phyloP scores from a whole-genome alignment of 768 basidiomycete genomes.

The Kwoniella dejecticola region DNA sequence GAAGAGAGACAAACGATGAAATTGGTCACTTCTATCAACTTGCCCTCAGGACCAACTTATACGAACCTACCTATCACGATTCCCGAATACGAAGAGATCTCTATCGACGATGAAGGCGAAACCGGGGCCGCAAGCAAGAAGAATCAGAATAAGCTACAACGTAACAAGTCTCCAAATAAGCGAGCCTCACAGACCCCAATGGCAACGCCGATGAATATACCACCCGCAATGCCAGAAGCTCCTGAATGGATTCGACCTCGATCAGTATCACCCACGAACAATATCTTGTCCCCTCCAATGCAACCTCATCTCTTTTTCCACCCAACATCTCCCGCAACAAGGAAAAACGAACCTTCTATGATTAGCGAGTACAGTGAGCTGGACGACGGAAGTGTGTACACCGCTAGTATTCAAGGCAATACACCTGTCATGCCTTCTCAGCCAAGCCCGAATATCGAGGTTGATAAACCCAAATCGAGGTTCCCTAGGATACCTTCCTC shows the following conservation, averaged over 20 bases:
- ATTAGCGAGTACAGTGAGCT: constrained; percentile 6
- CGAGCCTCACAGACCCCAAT: not conserved
- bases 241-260: constrained; percentile 43
- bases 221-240: not conserved
- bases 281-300: constrained; percentile 33
- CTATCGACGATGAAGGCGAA: constrained; percentile 3
- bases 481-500: constrained; percentile 33
- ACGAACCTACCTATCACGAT: not conserved
- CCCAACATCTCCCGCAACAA: constrained; percentile 1
- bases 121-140: too few relatives aligned
- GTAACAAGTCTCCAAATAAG: constrained; percentile 32
- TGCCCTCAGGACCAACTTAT: not conserved
- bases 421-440: not conserved
- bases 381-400: not conserved
- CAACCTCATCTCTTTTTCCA: constrained; percentile 48
- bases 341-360: constrained; percentile 5
- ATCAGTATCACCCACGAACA: constrained; percentile 32
- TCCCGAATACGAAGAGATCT: not conserved
- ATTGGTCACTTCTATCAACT: constrained; percentile 12
- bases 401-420: not conserved
- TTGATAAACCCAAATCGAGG: not conserved
- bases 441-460: not conserved
- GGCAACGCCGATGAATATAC: not conserved
- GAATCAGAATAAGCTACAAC: not conserved
- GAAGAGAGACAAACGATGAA: constrained; percentile 29